Percentiles rank a stretch among this genome's conserved stretches.
Evolutionary conservation across 208 protist genomes (phyloP).

Genomic region (Leishmania tropica): DNA sequence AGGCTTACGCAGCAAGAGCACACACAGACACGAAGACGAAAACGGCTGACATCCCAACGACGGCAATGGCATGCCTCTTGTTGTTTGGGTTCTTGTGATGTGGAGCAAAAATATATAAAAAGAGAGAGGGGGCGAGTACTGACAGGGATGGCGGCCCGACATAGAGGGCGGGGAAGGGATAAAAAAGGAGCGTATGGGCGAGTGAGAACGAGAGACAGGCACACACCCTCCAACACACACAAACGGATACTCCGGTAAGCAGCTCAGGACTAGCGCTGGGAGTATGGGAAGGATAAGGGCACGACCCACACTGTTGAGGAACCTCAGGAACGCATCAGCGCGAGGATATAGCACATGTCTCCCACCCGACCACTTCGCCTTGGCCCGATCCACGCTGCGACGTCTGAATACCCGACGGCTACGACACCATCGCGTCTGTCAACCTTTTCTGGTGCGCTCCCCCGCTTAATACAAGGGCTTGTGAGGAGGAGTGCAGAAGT

Average conservation of each 20-base stretch:
- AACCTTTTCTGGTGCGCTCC: background rate
- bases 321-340: background rate
- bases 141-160: background rate
- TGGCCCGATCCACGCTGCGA: background rate
- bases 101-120: background rate
- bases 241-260: background rate
- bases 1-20: background rate
- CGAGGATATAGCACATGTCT: background rate
- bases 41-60: background rate
- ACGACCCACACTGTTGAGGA: background rate
- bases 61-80: background rate
- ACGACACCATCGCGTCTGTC: background rate
- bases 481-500: background rate
- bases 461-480: background rate
- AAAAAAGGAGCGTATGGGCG: constrained; percentile 10
- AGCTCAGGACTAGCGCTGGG: background rate
- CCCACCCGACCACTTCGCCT: background rate
- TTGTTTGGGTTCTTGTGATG: background rate
- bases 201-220: background rate
- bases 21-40: background rate
- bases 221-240: background rate
- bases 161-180: constrained; percentile 12
- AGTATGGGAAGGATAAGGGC: background rate
- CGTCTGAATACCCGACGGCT: background rate
- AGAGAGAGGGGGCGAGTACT: background rate